phyloP scores from a whole-genome alignment of 2,329 filamentous ascomycete species.

The Colletotrichum eleusines region DNA sequence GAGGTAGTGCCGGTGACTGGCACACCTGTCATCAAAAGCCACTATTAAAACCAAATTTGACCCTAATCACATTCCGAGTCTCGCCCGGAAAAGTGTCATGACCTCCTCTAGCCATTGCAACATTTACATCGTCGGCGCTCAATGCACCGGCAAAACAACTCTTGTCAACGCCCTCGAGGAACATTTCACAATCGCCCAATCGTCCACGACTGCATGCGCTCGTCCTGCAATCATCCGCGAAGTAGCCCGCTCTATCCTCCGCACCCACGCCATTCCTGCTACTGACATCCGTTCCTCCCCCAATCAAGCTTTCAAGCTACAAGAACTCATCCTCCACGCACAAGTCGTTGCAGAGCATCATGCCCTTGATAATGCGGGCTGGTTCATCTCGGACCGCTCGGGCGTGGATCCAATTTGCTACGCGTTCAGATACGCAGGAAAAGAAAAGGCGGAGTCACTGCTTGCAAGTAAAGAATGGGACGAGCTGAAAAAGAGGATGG shows the following conservation, averaged over 20 bases:
- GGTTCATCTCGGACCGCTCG: background rate
- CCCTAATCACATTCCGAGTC: background rate
- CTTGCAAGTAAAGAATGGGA: background rate
- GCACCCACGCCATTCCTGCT: background rate
- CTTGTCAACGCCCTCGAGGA: constrained; percentile 45
- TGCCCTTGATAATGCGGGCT: background rate
- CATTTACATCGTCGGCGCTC: constrained; percentile 59
- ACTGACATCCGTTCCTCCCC: background rate
- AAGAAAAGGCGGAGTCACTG: background rate
- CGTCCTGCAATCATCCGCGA: background rate
- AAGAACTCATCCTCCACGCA: background rate
- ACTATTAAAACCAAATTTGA: too few species aligned
- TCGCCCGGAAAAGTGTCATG: background rate
- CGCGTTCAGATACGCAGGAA: background rate
- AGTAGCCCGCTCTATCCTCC: background rate
- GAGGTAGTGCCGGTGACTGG: too few species aligned
- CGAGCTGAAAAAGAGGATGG: background rate
- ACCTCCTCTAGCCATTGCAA: background rate
- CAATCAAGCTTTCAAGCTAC: background rate
- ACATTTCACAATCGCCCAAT: background rate
- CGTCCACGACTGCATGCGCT: background rate
- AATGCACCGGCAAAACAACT: constrained; percentile 60
- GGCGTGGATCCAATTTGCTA: background rate
- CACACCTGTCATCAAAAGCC: too few species aligned
- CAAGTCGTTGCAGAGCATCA: background rate